These are phyloP conservation scores for Eleusine coracana DNA, from an alignment of 176 grass and related monocot species.

Conservation along the genomic window DNA sequence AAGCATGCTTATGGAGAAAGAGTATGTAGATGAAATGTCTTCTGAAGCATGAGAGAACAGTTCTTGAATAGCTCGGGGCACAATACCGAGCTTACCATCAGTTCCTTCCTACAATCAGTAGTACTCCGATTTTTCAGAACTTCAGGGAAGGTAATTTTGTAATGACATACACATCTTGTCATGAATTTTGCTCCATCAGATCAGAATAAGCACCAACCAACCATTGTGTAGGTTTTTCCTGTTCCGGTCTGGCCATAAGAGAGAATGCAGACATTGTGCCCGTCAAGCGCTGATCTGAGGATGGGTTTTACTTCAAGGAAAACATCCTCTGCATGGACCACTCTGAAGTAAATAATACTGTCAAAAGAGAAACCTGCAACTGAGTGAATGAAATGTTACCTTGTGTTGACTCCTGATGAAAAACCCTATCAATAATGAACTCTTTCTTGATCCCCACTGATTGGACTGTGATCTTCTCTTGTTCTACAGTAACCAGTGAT, in stretches of 20 bases:
- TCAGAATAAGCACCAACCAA: slow-evolving; percentile 33
- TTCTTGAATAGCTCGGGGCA: slow-evolving; percentile 73
- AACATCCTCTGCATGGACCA: slow-evolving; percentile 61
- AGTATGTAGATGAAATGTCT: slow-evolving; percentile 61
- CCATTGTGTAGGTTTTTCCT: slow-evolving; percentile 91
- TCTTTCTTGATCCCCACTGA: slow-evolving; percentile 70
- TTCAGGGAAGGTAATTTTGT: not conserved
- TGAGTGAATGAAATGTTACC: slow-evolving; percentile 44
- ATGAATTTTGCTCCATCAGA: slow-evolving; percentile 26
- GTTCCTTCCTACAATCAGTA: slow-evolving; percentile 82
- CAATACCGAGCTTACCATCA: slow-evolving; percentile 57
- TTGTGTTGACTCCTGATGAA: slow-evolving; percentile 76
- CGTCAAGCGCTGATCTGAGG: slow-evolving; percentile 79
- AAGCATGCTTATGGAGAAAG: slow-evolving; percentile 86
- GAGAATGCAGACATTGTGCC: slow-evolving; percentile 81
- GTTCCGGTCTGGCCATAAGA: slow-evolving; percentile 85
- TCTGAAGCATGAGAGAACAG: slow-evolving; percentile 72
- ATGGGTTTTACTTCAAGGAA: slow-evolving; percentile 78
- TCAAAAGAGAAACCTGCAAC: not conserved
- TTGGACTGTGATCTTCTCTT: slow-evolving; percentile 67
- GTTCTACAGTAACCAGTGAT: slow-evolving; percentile 46
- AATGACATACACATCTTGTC: not conserved
- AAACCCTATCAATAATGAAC: slow-evolving; percentile 70
- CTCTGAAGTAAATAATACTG: slow-evolving; percentile 4
- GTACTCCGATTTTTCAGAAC: slow-evolving; percentile 15